Base-by-base conservation (phyloP, 208 protist species). In the Strigomonas culicis region DNA sequence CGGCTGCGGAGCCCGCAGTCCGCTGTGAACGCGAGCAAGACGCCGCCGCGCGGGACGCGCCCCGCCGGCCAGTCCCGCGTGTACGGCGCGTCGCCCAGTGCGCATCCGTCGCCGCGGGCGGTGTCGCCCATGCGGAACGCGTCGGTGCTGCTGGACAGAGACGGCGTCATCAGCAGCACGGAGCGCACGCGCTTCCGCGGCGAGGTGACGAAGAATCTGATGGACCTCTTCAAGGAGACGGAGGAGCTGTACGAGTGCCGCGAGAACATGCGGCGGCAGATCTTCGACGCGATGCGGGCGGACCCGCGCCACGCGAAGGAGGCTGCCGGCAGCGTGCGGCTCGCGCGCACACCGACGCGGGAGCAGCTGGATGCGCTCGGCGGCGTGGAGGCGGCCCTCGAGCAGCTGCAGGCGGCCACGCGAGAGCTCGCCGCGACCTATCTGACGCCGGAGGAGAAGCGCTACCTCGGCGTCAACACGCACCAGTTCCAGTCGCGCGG, bases 381-480 rank as follows among this genome's bases (percentile, higher is more conserved):
- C 30, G 79, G 41, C 1, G 69, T 88, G 4, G 43, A 75, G 27
- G 19, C 58, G 2, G 69, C 67, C 2, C 36, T 95, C 24, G 56
- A 67, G n/a, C 52, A 46, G 31, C 56, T 91, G 34, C 70, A 77
- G 47, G 72, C 77, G 46, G 79, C 84, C 2, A 63, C 61, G 22
- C 58, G 74, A 13, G 85, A 95, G 63, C 68, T 95, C 36, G 75
- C 91, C 6, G 73, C 89, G 1, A 39, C 64, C 11, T 90, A 83
- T 59, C 60, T 91, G 47, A 84, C 89, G 0, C 76, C 74, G 32
- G 85, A 92, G 64, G 89, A 95, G 55, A 95, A 92, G 70, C 78
- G 82, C 27, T 79, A 83, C 64, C 75, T 92, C 41, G 89, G 89
- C 53, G 53, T 95, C 56, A 66, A 90, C 64, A 86, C 84, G 0